phyloP scores from a whole-genome alignment of 2,329 filamentous ascomycete species.

The Sporothrix humicola region DNA sequence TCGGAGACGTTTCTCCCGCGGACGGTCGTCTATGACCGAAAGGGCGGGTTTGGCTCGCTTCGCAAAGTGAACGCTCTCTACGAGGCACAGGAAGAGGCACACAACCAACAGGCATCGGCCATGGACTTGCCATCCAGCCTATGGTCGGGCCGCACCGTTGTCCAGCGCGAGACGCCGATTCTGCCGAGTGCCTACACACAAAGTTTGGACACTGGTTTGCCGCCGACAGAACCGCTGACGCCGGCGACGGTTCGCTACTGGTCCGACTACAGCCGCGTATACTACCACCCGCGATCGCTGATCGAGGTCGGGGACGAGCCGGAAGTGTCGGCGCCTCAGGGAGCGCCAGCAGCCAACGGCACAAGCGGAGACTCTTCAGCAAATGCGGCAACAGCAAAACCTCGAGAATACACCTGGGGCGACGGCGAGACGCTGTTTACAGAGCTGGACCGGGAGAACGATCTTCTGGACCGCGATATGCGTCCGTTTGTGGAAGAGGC shows the following conservation, averaged over 20 bases:
- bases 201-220: constrained; percentile 73
- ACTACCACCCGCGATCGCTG: constrained; percentile 86
- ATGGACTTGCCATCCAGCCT: constrained; percentile 31
- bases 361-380: neutral
- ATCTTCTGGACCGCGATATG: constrained; percentile 88
- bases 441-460: constrained; percentile 76
- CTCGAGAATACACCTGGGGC: constrained; percentile 55
- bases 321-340: constrained; percentile 10
- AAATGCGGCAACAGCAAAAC: neutral
- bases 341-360: neutral
- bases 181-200: constrained; percentile 76
- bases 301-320: constrained; percentile 65
- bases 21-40: constrained; percentile 92
- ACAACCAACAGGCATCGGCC: constrained; percentile 23
- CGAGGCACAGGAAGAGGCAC: constrained; percentile 54
- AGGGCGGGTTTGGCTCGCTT: constrained; percentile 88
- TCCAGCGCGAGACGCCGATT: constrained; percentile 73
- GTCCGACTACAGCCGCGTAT: constrained; percentile 95
- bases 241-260: constrained; percentile 84
- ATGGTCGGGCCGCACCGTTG: constrained; percentile 65
- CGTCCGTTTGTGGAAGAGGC: constrained; percentile 90
- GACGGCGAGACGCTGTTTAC: constrained; percentile 77
- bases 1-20: constrained; percentile 90
- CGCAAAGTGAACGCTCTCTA: constrained; percentile 89
- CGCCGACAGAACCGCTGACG: constrained; percentile 65